Evolutionary conservation across 345 rosid genomes (phyloP).

Genomic region (Heritiera fomes): DNA sequence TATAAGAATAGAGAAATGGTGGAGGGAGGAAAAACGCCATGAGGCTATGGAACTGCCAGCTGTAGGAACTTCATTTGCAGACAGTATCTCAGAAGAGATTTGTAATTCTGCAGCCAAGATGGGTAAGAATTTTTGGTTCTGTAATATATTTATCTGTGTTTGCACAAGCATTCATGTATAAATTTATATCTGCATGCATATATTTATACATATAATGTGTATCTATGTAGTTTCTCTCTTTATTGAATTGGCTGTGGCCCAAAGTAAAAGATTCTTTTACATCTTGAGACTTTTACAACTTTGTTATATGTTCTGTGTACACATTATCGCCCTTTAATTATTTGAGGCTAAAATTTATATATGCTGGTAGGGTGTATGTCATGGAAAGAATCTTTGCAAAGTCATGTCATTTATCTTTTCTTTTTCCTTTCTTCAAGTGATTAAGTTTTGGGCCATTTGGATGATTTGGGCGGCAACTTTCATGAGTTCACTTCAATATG

Average conservation of each 20-base stretch:
- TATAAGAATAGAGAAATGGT: conserved; percentile 93
- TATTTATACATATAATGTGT: neutral
- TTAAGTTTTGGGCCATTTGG: neutral
- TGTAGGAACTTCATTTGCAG: conserved; percentile 70
- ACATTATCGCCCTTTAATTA: neutral
- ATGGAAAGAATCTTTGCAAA: neutral
- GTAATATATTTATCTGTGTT: neutral
- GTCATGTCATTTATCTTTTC: neutral
- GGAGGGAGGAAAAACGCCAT: conserved; percentile 93
- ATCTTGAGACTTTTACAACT: neutral
- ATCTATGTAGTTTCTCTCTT: neutral
- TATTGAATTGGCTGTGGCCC: neutral
- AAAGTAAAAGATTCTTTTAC: neutral
- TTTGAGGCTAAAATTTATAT: neutral
- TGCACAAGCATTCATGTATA: neutral
- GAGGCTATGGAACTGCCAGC: conserved; percentile 76
- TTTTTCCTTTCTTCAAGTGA: neutral
- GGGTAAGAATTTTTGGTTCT: conserved; percentile 54
- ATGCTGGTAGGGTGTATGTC: neutral
- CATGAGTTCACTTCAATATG: neutral
- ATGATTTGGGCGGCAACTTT: neutral
- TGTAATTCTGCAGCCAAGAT: conserved; percentile 97
- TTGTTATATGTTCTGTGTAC: neutral
- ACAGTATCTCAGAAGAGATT: conserved; percentile 88
- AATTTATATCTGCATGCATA: neutral